Percentiles rank a stretch among this genome's conserved stretches.
These are phyloP conservation scores for Cymbidium sinense DNA, from an alignment of 106 monocot genomes.

Conservation along the genomic window DNA sequence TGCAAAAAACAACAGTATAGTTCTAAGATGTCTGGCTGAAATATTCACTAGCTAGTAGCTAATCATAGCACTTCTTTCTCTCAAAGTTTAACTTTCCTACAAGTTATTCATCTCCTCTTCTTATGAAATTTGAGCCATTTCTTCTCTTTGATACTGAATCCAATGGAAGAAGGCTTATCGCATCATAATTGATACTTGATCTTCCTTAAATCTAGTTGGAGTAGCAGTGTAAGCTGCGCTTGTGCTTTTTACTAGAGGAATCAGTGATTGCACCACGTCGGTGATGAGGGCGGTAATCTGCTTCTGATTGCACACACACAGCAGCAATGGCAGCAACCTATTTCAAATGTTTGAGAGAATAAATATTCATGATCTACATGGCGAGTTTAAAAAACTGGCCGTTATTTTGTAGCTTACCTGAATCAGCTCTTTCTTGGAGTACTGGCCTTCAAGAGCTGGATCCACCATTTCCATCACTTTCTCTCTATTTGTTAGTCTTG, in stretches of 20 bases:
- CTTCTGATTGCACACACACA: slow-evolving; percentile 89
- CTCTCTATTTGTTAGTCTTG: slow-evolving; percentile 79
- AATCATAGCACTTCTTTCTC: no score
- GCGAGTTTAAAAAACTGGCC: background rate
- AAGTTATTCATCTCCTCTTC: background rate
- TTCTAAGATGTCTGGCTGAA: background rate
- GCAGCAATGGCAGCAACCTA: slow-evolving; percentile 97
- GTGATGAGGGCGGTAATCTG: slow-evolving; percentile 94
- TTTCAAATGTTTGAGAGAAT: background rate
- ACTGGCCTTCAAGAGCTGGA: slow-evolving; percentile 69
- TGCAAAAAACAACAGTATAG: background rate
- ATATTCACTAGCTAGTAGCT: no score
- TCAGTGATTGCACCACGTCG: slow-evolving; percentile 88
- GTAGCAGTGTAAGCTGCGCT: no score
- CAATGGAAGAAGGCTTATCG: background rate
- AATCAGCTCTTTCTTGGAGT: slow-evolving; percentile 69
- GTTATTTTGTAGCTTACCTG: slow-evolving; percentile 32
- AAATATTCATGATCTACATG: background rate
- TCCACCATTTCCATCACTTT: slow-evolving; percentile 91
- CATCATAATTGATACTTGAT: background rate
- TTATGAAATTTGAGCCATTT: background rate
- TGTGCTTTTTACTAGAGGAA: slow-evolving; percentile 55
- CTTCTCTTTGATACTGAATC: background rate
- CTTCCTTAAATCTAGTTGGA: slow-evolving; percentile 1
- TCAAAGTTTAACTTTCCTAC: background rate